These are phyloP conservation scores for Trichoderma arundinaceum DNA, from an alignment of 2,329 filamentous ascomycete genomes.

Conservation along the genomic window DNA sequence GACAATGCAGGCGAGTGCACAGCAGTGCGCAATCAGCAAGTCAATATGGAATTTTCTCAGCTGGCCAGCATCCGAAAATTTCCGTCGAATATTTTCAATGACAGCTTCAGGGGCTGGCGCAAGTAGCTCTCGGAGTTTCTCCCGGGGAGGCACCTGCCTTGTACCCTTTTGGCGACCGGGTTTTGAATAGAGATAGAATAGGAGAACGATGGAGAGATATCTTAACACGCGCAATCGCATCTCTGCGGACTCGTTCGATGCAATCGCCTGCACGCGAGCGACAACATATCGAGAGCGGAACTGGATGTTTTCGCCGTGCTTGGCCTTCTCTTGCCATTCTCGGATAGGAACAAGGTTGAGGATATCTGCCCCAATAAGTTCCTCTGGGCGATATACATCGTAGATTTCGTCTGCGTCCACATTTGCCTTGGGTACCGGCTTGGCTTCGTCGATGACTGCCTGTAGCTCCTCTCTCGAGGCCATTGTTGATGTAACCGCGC, in stretches of 20 bases:
- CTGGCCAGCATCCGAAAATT: slow-evolving; percentile 67
- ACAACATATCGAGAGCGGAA: slow-evolving; percentile 69
- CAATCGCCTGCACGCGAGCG: slow-evolving; percentile 61
- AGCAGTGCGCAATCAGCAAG: slow-evolving; percentile 74
- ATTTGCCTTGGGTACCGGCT: slow-evolving; percentile 76
- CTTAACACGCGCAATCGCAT: slow-evolving; percentile 63
- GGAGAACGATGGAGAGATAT: slow-evolving; percentile 63
- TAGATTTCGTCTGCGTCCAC: slow-evolving; percentile 68
- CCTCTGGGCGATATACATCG: slow-evolving; percentile 73
- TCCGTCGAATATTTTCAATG: slow-evolving; percentile 69
- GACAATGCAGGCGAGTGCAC: slow-evolving; percentile 71
- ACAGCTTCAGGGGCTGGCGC: slow-evolving; percentile 65
- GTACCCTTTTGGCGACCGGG: slow-evolving; percentile 55
- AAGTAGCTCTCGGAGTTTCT: slow-evolving; percentile 64
- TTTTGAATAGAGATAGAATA: slow-evolving; percentile 57
- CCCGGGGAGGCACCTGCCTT: slow-evolving; percentile 61
- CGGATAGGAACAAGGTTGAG: slow-evolving; percentile 71
- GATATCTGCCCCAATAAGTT: slow-evolving; percentile 70
- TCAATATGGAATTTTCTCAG: slow-evolving; percentile 76
- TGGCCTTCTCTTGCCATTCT: slow-evolving; percentile 74
- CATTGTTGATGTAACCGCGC: slow-evolving; percentile 67
- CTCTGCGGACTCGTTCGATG: slow-evolving; percentile 59
- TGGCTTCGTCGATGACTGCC: slow-evolving; percentile 67
- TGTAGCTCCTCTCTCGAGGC: slow-evolving; percentile 70
- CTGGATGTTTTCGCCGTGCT: slow-evolving; percentile 61